These are phyloP conservation scores for Septoria petroselini DNA, from an alignment of 2,329 filamentous ascomycete species.

Conservation along the genomic window DNA sequence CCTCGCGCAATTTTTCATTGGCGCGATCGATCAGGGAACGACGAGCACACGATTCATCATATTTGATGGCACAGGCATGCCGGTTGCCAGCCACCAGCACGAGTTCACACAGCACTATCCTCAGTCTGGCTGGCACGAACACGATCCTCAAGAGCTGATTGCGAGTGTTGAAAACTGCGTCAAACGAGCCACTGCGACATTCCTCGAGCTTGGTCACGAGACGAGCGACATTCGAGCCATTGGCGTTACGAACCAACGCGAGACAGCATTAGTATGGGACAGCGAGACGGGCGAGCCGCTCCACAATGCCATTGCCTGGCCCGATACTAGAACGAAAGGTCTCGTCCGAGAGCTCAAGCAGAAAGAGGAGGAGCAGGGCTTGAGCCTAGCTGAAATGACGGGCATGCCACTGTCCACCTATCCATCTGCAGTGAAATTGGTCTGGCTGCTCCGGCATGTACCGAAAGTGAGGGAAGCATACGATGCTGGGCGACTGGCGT, in stretches of 20 bases:
- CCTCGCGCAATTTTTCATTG: slow-evolving; percentile 61
- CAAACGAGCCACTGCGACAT: slow-evolving; percentile 68
- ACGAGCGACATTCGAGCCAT: slow-evolving; percentile 69
- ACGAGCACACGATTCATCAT: slow-evolving; percentile 88
- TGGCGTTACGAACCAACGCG: slow-evolving; percentile 82
- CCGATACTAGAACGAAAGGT: slow-evolving; percentile 74
- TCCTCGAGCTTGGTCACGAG: slow-evolving; percentile 65
- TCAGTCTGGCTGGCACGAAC: slow-evolving; percentile 86
- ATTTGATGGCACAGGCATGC: slow-evolving; percentile 74
- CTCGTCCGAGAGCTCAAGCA: slow-evolving; percentile 74
- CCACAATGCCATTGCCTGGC: slow-evolving; percentile 85
- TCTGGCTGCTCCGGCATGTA: slow-evolving; percentile 75
- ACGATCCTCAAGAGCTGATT: slow-evolving; percentile 75
- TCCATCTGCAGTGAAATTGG: slow-evolving; percentile 80
- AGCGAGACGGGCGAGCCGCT: slow-evolving; percentile 73
- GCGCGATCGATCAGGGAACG: slow-evolving; percentile 86
- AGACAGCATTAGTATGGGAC: slow-evolving; percentile 86
- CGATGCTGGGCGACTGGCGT: slow-evolving; percentile 73
- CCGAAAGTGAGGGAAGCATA: slow-evolving; percentile 69
- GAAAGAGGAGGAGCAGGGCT: slow-evolving; percentile 62
- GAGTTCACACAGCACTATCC: slow-evolving; percentile 84
- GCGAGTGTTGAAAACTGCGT: slow-evolving; percentile 75
- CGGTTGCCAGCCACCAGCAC: slow-evolving; percentile 78
- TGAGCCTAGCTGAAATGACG: slow-evolving; percentile 60
- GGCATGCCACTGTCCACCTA: slow-evolving; percentile 85